A percentile compares a stretch with the other conserved stretches of the same genome.
These are phyloP conservation scores for Plantago elongata DNA, from an alignment of 257 asterid species.

Conservation along the genomic window DNA sequence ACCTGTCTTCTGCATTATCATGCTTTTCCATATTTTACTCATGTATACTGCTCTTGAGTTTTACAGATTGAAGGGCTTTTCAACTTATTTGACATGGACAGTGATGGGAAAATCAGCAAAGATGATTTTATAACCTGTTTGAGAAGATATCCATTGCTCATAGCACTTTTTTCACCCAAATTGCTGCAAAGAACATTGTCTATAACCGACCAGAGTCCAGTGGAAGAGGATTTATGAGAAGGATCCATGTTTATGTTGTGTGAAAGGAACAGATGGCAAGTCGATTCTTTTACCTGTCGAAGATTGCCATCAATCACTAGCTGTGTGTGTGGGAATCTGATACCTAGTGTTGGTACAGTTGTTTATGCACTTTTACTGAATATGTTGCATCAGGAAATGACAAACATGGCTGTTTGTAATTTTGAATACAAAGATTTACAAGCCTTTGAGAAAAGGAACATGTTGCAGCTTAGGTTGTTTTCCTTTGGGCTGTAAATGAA, in stretches of 20 bases:
- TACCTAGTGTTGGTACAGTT: conserved; percentile 8
- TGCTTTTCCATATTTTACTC: too few relatives aligned
- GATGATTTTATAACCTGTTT: conserved; percentile 53
- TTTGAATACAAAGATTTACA: background rate
- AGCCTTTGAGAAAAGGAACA: background rate
- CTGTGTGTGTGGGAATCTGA: background rate
- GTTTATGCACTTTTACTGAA: conserved; percentile 4
- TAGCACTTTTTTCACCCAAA: conserved; percentile 61
- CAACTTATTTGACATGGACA: conserved; percentile 55
- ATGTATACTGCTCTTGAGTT: background rate
- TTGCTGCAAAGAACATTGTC: conserved; percentile 24
- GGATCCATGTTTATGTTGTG: conserved; percentile 1
- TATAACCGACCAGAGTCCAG: conserved; percentile 23
- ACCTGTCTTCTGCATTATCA: too few relatives aligned
- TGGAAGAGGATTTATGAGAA: conserved; percentile 29
- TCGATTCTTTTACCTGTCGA: conserved; percentile 16
- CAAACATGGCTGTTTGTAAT: conserved; percentile 1
- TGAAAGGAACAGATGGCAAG: conserved; percentile 8
- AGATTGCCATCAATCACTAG: background rate
- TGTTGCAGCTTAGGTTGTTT: background rate
- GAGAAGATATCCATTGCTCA: conserved; percentile 61
- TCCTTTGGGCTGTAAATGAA: too few relatives aligned
- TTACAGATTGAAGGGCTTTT: conserved; percentile 59
- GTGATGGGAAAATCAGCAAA: conserved; percentile 65
- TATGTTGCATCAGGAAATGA: conserved; percentile 13